Percentiles rank a stretch among this genome's conserved stretches.
Conservation (phyloP, 2,329 filamentous ascomycete species). For the Xylogone sp. region DNA sequence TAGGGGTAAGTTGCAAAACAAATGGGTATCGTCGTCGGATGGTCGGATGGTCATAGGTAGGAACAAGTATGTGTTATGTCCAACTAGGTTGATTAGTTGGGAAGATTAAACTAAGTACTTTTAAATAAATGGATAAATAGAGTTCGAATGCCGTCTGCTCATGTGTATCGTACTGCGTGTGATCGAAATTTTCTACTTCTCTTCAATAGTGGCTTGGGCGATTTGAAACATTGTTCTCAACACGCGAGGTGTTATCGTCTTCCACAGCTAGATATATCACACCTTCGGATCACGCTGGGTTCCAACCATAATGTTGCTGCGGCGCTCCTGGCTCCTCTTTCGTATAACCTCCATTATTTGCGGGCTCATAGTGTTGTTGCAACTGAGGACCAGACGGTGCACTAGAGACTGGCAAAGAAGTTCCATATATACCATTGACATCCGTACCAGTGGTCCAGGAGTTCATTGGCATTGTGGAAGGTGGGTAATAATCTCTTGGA, state of each 20-base stretch:
- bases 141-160: no score
- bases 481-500: slow-evolving; percentile 2
- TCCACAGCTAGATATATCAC: neutral
- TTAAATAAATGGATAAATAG: no score
- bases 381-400: slow-evolving; percentile 10
- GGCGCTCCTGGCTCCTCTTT: slow-evolving; percentile 14
- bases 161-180: no score
- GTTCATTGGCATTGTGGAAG: slow-evolving; percentile 1
- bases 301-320: slow-evolving; percentile 25
- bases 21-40: neutral
- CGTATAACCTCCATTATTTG: slow-evolving; percentile 13
- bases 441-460: slow-evolving; percentile 1
- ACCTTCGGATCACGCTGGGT: slow-evolving; percentile 10
- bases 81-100: neutral
- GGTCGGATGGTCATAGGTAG: neutral
- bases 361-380: slow-evolving; percentile 20
- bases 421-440: slow-evolving; percentile 2
- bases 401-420: slow-evolving; percentile 16
- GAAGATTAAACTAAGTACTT: no score
- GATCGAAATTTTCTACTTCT: no score
- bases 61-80: neutral
- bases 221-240: no score
- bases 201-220: no score
- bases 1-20: neutral
- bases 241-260: neutral